A percentile compares a stretch with the other conserved stretches of the same genome.
Evolutionary conservation across 164 flowering plant genomes (phyloP).

Genomic region (Chloranthus sessilifolius): DNA sequence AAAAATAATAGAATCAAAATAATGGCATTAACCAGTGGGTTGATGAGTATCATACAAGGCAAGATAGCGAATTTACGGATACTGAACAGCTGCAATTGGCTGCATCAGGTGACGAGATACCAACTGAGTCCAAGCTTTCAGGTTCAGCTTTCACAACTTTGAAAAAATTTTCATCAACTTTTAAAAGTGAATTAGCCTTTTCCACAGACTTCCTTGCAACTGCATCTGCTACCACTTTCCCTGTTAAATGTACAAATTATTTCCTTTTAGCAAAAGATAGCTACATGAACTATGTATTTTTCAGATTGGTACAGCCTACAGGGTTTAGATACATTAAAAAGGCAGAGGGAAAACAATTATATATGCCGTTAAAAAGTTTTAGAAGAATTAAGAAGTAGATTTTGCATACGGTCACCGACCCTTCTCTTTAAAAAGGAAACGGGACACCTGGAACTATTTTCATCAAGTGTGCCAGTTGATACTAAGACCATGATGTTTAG

Average conservation of each 20-base stretch:
- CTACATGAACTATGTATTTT: too few species aligned
- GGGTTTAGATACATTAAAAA: conserved; percentile 3
- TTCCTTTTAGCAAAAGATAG: background rate
- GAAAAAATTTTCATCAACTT: background rate
- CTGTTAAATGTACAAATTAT: conserved; percentile 10
- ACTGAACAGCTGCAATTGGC: conserved; percentile 12
- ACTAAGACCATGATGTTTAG: too few species aligned
- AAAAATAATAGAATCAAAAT: too few species aligned
- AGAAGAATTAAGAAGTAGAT: too few species aligned
- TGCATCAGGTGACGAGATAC: background rate
- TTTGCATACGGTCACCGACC: too few species aligned
- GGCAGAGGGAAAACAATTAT: background rate
- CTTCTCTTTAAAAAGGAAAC: too few species aligned
- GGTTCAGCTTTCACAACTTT: conserved; percentile 12
- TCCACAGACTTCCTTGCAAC: conserved; percentile 5
- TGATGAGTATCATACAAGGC: conserved; percentile 18
- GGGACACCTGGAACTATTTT: too few species aligned
- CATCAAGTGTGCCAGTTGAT: too few species aligned
- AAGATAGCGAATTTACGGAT: conserved; percentile 6
- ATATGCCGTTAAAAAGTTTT: too few species aligned
- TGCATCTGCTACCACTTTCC: background rate
- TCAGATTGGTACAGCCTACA: background rate
- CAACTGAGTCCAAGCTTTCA: conserved; percentile 8
- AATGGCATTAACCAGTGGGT: too few species aligned
- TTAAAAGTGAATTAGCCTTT: background rate